Percentiles rank a stretch among this genome's conserved stretches.
These are phyloP conservation scores for Penicillium sp. DNA, from an alignment of 2,329 filamentous ascomycete genomes.

Conservation along the genomic window DNA sequence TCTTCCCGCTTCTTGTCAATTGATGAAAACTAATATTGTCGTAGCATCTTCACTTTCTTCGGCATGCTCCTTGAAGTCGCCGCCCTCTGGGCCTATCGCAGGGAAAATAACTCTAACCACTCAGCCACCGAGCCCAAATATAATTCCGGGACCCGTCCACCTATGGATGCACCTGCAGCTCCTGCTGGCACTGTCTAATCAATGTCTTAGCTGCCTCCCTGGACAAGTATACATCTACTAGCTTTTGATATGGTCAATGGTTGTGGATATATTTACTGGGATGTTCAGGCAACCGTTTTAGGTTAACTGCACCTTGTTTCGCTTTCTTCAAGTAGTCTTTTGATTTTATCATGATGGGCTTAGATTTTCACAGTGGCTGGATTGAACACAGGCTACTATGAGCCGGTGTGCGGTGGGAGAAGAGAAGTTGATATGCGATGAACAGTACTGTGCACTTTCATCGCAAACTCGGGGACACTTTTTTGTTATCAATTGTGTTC, in stretches of 20 bases:
- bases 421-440: not conserved
- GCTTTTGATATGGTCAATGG: not conserved
- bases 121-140: slow-evolving; percentile 18
- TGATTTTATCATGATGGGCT: not conserved
- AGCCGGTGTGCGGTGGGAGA: not conserved
- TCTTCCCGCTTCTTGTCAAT: no score
- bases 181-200: slow-evolving; percentile 15
- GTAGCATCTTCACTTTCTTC: slow-evolving; percentile 44
- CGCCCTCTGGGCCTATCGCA: slow-evolving; percentile 35
- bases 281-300: not conserved
- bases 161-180: slow-evolving; percentile 18
- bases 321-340: not conserved
- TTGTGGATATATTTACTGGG: not conserved
- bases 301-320: not conserved
- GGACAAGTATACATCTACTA: not conserved
- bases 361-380: not conserved
- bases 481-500: not conserved
- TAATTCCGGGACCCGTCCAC: slow-evolving; percentile 14
- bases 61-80: slow-evolving; percentile 39
- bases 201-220: not conserved
- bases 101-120: slow-evolving; percentile 16
- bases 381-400: slow-evolving; percentile 2
- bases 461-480: not conserved
- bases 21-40: not conserved
- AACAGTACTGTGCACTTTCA: not conserved